Conservation (phyloP, 176 grass and related monocot genomes). For the Neostapfia colusana region DNA sequence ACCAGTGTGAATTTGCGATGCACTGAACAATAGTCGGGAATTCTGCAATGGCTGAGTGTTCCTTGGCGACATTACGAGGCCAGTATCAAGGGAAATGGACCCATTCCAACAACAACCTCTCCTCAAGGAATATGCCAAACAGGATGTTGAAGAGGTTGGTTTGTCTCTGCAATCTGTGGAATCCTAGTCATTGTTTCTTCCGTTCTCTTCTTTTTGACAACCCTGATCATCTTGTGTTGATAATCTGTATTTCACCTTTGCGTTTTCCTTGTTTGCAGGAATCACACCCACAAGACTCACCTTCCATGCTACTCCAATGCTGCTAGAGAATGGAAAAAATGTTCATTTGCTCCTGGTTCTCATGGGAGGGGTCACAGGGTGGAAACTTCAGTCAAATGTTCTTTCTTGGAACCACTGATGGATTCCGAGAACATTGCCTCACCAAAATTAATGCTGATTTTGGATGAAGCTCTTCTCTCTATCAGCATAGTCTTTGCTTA, state of each 20-base stretch:
- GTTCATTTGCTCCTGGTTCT: constrained; percentile 26
- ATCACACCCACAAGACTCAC: constrained; percentile 32
- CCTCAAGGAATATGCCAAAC: constrained; percentile 21
- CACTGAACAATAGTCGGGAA: neutral
- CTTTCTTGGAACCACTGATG: constrained; percentile 45
- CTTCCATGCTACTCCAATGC: constrained; percentile 24
- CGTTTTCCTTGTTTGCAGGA: constrained; percentile 34
- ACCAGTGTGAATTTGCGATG: constrained; percentile 7
- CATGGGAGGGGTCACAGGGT: constrained; percentile 28
- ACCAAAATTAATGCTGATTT: constrained; percentile 43
- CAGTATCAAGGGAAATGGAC: constrained; percentile 43
- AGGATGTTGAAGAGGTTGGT: constrained; percentile 40
- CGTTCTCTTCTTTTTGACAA: neutral
- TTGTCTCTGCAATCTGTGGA: neutral
- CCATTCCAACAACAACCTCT: constrained; percentile 26
- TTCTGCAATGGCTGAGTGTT: constrained; percentile 58
- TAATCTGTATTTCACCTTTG: constrained; percentile 20
- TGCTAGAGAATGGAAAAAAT: neutral
- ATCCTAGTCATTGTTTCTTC: neutral
- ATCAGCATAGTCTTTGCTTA: constrained; percentile 81
- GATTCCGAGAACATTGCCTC: constrained; percentile 49
- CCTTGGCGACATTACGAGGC: constrained; percentile 47
- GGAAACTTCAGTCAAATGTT: constrained; percentile 39
- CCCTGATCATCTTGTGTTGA: neutral
- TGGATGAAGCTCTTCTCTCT: constrained; percentile 76